Conservation (phyloP, 176 grass and related monocot species). For the Avena insularis region DNA sequence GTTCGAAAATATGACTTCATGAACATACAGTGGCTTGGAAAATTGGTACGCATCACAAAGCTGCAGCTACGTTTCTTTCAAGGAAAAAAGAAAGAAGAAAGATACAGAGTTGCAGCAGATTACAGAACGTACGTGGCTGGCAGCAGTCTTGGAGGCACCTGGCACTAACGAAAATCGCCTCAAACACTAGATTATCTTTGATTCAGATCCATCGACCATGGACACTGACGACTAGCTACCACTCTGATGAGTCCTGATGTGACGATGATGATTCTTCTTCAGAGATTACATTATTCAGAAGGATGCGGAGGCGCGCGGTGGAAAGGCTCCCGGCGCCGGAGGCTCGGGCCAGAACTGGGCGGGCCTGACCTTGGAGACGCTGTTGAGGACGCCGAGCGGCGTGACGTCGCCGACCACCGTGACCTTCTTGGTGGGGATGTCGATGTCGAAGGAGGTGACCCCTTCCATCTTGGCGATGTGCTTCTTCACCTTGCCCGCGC, state of each 20-base stretch:
- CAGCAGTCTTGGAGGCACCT: background rate
- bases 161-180: background rate
- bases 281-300: background rate
- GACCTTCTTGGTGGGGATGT: slow-evolving; percentile 88
- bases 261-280: background rate
- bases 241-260: background rate
- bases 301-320: slow-evolving; percentile 52
- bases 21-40: background rate
- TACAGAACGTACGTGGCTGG: background rate
- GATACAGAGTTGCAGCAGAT: background rate
- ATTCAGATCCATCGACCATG: background rate
- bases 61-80: background rate
- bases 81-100: background rate
- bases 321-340: background rate
- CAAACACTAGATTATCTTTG: background rate
- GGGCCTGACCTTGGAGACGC: slow-evolving; percentile 84
- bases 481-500: slow-evolving; percentile 86
- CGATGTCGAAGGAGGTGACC: slow-evolving; percentile 81
- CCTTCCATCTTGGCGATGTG: slow-evolving; percentile 93
- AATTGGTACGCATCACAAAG: background rate
- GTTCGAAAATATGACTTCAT: background rate
- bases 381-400: slow-evolving; percentile 78
- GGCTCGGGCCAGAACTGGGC: slow-evolving; percentile 76
- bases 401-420: slow-evolving; percentile 84
- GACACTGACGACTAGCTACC: background rate